Evolutionary conservation across 2,329 filamentous ascomycete species (phyloP).

Genomic region (Colletotrichum caudatum): DNA sequence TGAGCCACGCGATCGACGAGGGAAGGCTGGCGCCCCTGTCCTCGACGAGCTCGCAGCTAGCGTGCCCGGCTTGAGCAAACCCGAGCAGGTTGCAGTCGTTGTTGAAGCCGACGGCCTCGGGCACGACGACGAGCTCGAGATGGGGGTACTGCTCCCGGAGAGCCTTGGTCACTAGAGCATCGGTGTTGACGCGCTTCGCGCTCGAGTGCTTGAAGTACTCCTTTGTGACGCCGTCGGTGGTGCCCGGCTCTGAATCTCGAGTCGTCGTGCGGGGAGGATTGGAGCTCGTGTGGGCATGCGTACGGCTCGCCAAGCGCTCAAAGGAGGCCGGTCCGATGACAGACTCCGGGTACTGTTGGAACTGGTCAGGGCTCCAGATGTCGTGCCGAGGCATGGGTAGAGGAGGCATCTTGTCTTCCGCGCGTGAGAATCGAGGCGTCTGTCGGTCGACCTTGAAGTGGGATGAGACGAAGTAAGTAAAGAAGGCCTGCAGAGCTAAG

Average conservation of each 20-base stretch:
- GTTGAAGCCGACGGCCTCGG: conserved; percentile 38
- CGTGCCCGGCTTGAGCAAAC: conserved; percentile 57
- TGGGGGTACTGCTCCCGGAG: conserved; percentile 58
- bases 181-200: conserved; percentile 57
- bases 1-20: conserved; percentile 53
- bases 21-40: conserved; percentile 47
- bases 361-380: conserved; percentile 10
- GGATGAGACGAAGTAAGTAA: not conserved
- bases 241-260: not conserved
- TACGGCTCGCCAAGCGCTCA: not conserved
- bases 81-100: conserved; percentile 53
- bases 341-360: not conserved
- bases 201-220: conserved; percentile 56
- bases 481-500: not conserved
- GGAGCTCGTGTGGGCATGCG: conserved; percentile 1
- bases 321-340: not conserved
- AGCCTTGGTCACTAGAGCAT: conserved; percentile 55
- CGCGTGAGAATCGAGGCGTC: not conserved
- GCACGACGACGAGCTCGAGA: conserved; percentile 56
- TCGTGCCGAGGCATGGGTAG: conserved; percentile 3
- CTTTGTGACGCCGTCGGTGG: conserved; percentile 43
- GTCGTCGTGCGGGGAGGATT: not conserved
- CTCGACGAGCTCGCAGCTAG: conserved; percentile 49
- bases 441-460: not conserved
- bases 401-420: conserved; percentile 4